Base-by-base conservation (phyloP, 1,139 yeast genomes). In the Hemisphaericaspora lyxosophila region DNA sequence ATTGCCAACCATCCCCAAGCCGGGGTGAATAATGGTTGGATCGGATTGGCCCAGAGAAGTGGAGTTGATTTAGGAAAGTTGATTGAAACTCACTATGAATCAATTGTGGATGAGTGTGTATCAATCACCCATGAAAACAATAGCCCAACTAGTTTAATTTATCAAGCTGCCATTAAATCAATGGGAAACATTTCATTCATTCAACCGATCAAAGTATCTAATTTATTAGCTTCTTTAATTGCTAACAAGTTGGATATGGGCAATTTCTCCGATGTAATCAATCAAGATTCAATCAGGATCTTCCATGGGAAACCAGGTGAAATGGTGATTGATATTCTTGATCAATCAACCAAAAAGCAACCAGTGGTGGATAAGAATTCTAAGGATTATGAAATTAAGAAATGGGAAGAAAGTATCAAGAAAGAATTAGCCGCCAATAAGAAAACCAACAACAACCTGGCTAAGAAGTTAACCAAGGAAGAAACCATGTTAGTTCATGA, bases 351-450 rank as follows among this genome's bases (percentile, higher is more conserved):
- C 37, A 39, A 41, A 23, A 63, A 63, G 32, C 67, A 69, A 34
- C 66, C 71, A 50, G 57, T 52, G 2, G 60, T 59, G 20, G 69
- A 67, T 43, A 86, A 85, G 53, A 86, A 86, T 54, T 63, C 85
- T 3, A 87, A 80, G 54, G 96, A 89, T 52, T 87, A 86, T 54
- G 95, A 86, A 50, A 85, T 89, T 12, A 70, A 78, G 45, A 82
- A 86, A 54, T 92, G 98, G 97, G 98, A 92, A 58, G 90, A 84
- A 51, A 76, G 77, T 36, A 75, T 92, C 33, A 78, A 90, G 50
- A 80, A 80, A 47, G 92, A 87, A 54, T 70, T 88, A 40, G 82
- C 84, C 1, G 68, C 71, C 40, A n/a, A n/a, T n/a, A 82, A 82
- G 57, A 60, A 62, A 35, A 48, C 43, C 5, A 59, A 57, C 4